Evolutionary conservation across 2,329 filamentous ascomycete genomes (phyloP).

Genomic region (Ophiostoma angusticollis): DNA sequence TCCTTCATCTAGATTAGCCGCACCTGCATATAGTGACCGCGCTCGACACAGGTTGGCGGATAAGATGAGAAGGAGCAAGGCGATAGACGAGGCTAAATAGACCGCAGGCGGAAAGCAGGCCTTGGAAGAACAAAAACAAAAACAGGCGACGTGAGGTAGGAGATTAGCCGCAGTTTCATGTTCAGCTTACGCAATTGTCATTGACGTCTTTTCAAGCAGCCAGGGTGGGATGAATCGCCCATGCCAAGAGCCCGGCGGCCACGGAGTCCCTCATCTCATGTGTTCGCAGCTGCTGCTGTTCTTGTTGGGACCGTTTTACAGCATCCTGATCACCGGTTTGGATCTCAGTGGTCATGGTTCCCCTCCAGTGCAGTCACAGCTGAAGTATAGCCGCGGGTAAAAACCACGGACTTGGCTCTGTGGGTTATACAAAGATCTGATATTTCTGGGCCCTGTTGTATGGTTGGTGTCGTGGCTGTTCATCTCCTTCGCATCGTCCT

Average conservation of each 20-base stretch:
- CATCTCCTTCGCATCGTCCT: no score
- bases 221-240: constrained; percentile 1
- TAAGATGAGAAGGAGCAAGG: background rate
- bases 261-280: no score
- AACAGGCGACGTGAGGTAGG: constrained; percentile 1
- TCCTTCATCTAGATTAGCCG: constrained; percentile 12
- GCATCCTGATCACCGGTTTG: no score
- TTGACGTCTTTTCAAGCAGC: background rate
- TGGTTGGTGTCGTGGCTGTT: no score
- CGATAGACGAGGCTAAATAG: background rate
- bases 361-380: no score
- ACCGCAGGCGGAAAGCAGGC: background rate
- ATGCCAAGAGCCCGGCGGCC: constrained; percentile 4
- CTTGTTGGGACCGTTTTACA: background rate
- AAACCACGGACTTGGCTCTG: no score
- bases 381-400: no score
- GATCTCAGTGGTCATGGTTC: no score
- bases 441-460: no score
- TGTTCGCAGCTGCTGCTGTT: no score
- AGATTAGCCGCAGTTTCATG: constrained; percentile 13
- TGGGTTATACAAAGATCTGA: no score
- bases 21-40: background rate
- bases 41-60: background rate
- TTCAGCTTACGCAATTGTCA: constrained; percentile 1
- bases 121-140: background rate